phyloP scores from a whole-genome alignment of 768 basidiomycete genomes.

The Boletus huronensis region DNA sequence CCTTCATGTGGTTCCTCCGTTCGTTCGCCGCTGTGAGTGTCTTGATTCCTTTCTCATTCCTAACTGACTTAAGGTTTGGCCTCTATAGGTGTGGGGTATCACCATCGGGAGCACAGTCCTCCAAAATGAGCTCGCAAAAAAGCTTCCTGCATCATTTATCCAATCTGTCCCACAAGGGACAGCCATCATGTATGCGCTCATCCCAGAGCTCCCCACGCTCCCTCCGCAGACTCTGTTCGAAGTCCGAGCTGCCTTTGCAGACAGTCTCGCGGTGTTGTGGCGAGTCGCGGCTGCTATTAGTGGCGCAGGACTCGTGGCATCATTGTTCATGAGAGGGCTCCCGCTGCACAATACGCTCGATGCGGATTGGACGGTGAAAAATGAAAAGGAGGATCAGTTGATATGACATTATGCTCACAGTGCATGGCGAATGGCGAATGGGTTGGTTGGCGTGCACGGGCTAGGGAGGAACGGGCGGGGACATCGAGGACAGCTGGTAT shows the following conservation, averaged over 20 bases:
- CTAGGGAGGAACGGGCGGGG: no score
- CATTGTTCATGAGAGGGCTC: constrained; percentile 5
- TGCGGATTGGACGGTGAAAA: background rate
- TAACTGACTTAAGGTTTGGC: background rate
- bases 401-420: background rate
- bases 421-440: background rate
- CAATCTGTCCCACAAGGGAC: constrained; percentile 34
- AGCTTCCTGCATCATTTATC: constrained; percentile 40
- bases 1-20: constrained; percentile 40
- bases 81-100: constrained; percentile 45
- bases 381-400: background rate
- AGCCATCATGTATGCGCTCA: constrained; percentile 43
- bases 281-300: constrained; percentile 36
- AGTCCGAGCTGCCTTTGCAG: constrained; percentile 42
- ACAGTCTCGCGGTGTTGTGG: constrained; percentile 40
- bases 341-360: constrained; percentile 1
- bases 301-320: background rate
- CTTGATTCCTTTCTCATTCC: background rate
- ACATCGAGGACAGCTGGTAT: background rate
- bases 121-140: constrained; percentile 43
- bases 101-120: constrained; percentile 46
- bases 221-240: constrained; percentile 31
- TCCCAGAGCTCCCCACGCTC: constrained; percentile 40
- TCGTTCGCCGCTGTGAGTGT: constrained; percentile 33
- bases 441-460: background rate